These are phyloP conservation scores for Candida anutae DNA, from an alignment of 1,139 yeast genomes.

Conservation along the genomic window DNA sequence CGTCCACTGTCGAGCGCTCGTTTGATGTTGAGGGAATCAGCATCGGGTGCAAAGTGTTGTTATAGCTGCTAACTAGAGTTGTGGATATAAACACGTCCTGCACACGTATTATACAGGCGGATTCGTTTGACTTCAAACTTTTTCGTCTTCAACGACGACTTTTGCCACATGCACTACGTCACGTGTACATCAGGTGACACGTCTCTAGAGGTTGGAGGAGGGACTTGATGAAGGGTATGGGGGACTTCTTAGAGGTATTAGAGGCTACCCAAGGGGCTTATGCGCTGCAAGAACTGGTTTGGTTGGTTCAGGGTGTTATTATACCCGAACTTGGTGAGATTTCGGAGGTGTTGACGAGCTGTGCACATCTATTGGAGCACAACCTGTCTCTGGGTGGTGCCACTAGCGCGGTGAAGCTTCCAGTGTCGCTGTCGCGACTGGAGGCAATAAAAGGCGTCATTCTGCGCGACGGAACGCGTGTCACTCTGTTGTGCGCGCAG, in stretches of 20 bases:
- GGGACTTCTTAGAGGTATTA: no score
- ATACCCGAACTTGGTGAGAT: constrained; percentile 34
- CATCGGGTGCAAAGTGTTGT: no score
- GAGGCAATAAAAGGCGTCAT: constrained; percentile 36
- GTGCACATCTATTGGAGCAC: constrained; percentile 29
- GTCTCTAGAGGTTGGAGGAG: no score
- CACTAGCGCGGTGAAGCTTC: constrained; percentile 34
- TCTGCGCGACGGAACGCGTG: constrained; percentile 33
- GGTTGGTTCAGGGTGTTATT: constrained; percentile 27
- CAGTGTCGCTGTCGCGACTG: constrained; percentile 31
- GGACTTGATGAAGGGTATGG: no score
- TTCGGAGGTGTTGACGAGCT: constrained; percentile 32
- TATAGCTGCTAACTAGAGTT: constrained; percentile 1
- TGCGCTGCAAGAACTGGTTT: constrained; percentile 32
- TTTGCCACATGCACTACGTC: no score
- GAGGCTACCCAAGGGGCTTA: constrained; percentile 16
- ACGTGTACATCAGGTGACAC: no score
- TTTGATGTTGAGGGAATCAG: constrained; percentile 28
- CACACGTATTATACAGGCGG: constrained; percentile 8
- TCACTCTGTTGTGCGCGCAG: constrained; percentile 23
- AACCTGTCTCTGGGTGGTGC: constrained; percentile 33
- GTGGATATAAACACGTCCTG: constrained; percentile 3
- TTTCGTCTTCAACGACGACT: no score
- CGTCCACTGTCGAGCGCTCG: constrained; percentile 21
- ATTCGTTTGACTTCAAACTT: no score